These are phyloP conservation scores for Herpetospermum pedunculosum DNA, from an alignment of 306 rosid genomes.

Conservation along the genomic window DNA sequence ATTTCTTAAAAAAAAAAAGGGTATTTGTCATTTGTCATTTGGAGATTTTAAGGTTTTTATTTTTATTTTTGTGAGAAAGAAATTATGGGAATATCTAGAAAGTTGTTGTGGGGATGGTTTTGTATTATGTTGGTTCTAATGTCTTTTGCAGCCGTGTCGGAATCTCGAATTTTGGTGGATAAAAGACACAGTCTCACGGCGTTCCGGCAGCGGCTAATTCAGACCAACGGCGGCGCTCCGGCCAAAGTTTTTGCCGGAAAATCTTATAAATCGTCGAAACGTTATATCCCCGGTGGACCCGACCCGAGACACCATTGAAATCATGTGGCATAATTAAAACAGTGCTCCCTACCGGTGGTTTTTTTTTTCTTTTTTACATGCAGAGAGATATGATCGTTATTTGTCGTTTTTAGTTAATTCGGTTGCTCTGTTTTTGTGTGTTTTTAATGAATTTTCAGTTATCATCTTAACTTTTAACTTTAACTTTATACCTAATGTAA, in stretches of 20 bases:
- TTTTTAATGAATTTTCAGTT: neutral
- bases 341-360: neutral
- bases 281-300: constrained; percentile 3
- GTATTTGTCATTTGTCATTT: neutral
- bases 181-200: neutral
- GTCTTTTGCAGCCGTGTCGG: neutral
- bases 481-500: no score
- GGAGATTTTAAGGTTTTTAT: neutral
- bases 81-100: neutral
- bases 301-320: neutral
- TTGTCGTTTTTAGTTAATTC: neutral
- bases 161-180: neutral
- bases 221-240: neutral
- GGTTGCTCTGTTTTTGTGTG: neutral
- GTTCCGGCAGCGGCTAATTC: neutral
- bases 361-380: neutral
- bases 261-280: neutral
- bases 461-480: no score
- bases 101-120: neutral
- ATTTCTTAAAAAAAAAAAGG: neutral
- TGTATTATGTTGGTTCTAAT: neutral
- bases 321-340: neutral
- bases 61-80: neutral
- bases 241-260: neutral
- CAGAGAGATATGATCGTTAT: neutral